phyloP scores from a whole-genome alignment of 2,329 filamentous ascomycete genomes.

The Fusarium verticillioides region DNA sequence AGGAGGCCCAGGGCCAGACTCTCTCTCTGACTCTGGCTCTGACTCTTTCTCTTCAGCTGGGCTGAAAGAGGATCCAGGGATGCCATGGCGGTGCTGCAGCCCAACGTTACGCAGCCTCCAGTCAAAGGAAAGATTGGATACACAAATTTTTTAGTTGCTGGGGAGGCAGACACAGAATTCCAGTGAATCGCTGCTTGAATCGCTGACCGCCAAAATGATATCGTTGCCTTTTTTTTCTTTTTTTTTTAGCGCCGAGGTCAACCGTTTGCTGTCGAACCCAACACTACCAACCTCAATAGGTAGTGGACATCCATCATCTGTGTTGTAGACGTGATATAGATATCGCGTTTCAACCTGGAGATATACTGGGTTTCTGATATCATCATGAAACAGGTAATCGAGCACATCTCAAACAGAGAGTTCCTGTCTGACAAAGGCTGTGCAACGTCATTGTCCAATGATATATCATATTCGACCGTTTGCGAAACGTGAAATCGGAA shows the following conservation, averaged over 20 bases:
- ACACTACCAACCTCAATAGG: not conserved
- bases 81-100: slow-evolving; percentile 34
- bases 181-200: slow-evolving; percentile 15
- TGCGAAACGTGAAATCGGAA: slow-evolving; percentile 33
- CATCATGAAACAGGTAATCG: slow-evolving; percentile 6
- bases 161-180: slow-evolving; percentile 29
- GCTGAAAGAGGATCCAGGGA: slow-evolving; percentile 21
- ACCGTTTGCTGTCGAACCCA: not conserved
- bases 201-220: slow-evolving; percentile 33
- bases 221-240: not conserved
- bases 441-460: slow-evolving; percentile 30
- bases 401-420: slow-evolving; percentile 1
- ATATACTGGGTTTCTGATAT: not conserved
- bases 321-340: not conserved
- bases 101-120: slow-evolving; percentile 38
- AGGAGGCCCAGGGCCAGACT: slow-evolving; percentile 13
- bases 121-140: slow-evolving; percentile 16
- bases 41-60: slow-evolving; percentile 26
- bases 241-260: slow-evolving; percentile 6
- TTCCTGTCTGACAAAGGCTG: slow-evolving; percentile 19
- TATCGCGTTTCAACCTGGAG: not conserved
- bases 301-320: not conserved
- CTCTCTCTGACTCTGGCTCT: not conserved
- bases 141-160: slow-evolving; percentile 33
- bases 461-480: slow-evolving; percentile 11